Conservation (phyloP, 208 protist species). For the Crithidia brevicula region DNA sequence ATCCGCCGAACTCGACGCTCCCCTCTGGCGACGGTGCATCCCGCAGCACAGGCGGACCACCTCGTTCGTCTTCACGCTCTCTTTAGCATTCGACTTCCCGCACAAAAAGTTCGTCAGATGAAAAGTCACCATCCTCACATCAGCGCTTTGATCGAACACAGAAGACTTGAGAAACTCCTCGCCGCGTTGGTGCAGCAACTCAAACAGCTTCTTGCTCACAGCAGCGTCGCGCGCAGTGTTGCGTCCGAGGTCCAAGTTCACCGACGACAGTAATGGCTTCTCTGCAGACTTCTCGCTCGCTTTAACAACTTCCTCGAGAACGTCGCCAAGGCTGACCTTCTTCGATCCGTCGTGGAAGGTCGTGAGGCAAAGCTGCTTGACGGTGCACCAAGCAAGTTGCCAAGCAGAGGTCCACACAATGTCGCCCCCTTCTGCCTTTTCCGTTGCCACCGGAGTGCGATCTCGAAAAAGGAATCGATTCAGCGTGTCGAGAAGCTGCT, state of each 20-base stretch:
- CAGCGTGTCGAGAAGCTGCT: background rate
- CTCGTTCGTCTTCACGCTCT: background rate
- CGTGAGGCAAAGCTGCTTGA: background rate
- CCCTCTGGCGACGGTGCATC: background rate
- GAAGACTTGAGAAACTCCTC: background rate
- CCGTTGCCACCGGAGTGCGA: too few relatives aligned
- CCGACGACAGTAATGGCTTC: background rate
- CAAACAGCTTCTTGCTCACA: background rate
- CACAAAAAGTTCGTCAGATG: background rate
- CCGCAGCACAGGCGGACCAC: background rate
- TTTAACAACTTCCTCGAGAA: background rate
- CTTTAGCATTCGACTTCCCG: background rate
- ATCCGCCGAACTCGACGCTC: background rate
- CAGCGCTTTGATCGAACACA: background rate
- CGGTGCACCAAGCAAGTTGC: background rate
- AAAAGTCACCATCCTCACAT: background rate
- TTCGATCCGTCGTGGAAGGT: background rate
- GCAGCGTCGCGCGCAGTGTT: background rate
- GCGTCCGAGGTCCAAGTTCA: background rate
- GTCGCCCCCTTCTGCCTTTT: background rate
- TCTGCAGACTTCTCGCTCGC: background rate
- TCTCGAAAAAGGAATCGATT: background rate
- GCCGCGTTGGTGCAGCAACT: background rate
- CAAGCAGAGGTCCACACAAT: background rate
- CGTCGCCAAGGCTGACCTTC: background rate